These are phyloP conservation scores for Echinosophora koreensis DNA, from an alignment of 306 rosid species.

Conservation along the genomic window DNA sequence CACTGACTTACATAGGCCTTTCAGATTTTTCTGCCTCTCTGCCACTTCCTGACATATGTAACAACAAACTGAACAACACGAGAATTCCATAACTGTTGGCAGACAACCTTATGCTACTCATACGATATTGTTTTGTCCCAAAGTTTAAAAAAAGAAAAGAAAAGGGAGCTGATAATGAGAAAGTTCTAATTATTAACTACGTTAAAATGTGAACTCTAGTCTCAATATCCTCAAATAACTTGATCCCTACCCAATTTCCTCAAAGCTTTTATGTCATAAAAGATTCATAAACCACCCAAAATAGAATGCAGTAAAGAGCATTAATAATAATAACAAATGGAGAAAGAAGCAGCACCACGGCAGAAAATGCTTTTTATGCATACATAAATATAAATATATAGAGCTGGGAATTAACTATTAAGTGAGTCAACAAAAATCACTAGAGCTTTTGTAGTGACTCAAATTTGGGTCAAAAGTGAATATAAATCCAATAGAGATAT, in stretches of 20 bases:
- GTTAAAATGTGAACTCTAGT: conserved; percentile 25
- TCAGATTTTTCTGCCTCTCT: conserved; percentile 50
- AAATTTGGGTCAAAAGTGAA: conserved; percentile 26
- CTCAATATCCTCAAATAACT: conserved; percentile 13
- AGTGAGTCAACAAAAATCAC: conserved; percentile 43
- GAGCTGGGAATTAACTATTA: conserved; percentile 43
- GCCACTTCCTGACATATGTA: conserved; percentile 47
- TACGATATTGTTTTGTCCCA: conserved; percentile 34
- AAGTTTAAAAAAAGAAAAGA: not conserved
- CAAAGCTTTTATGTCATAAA: conserved; percentile 19
- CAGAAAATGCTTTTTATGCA: conserved; percentile 47
- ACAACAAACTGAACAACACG: conserved; percentile 43
- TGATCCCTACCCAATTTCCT: conserved; percentile 33
- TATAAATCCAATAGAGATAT: conserved; percentile 28
- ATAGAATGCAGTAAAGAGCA: conserved; percentile 35
- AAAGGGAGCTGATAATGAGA: not conserved
- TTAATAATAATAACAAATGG: conserved; percentile 39
- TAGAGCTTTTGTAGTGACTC: conserved; percentile 33
- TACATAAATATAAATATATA: conserved; percentile 47
- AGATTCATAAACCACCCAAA: conserved; percentile 4
- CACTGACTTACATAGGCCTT: conserved; percentile 49
- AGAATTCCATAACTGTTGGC: conserved; percentile 26
- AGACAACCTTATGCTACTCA: conserved; percentile 18
- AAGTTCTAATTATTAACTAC: conserved; percentile 27
- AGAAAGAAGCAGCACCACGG: conserved; percentile 45